Base-by-base conservation (phyloP, 768 basidiomycete genomes). In the Amanita phalloides region DNA sequence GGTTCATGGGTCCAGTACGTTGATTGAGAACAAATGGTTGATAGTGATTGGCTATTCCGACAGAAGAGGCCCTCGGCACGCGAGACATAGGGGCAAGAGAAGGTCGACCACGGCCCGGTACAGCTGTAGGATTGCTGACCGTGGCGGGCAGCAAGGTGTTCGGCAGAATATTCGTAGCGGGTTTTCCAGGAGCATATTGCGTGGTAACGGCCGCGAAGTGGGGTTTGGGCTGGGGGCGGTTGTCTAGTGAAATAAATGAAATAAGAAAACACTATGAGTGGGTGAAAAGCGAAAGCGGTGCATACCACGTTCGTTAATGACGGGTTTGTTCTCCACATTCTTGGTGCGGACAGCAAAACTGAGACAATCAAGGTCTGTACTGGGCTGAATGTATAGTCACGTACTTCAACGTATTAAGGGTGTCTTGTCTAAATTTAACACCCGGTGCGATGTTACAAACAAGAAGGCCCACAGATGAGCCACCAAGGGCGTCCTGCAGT, bases 371-470 rank as follows among this genome's bases (percentile, higher is more conserved):
- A 42, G 23, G 53, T 26, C 49, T 55, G 7, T 53, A 23, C 42
- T 42, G 41, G 43, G 25, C 41, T 30, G 33, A 42, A 21, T n/a
- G n/a, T 32, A 10, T 35, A 11, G 39, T 20, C 23, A 67, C 74
- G 45, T 59, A 89, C 90, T 92, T 91, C n/a, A 95, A 73, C 3
- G 92, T 94, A 63, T 93, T 91, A 13, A 93, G 71, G 4, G 90
- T 91, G 66, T 94, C 91, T 63, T 88, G 82, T 50, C 87, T 72
- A 57, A 90, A 91, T 63, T 82, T 90, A 32, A 67, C 68, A 1
- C 87, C 88, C 13, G 92, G 90, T 8, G 91, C 87, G 7, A 95
- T 69, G 58, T 92, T 92, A 65, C 90, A 91, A 30, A 95, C 88
- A 38, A 94, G 70, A 20, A 94, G 67, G 1, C 87, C 87, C 8